These are phyloP conservation scores for Baudoinia panamericana DNA, from an alignment of 495 filamentous ascomycete species.

Conservation along the genomic window DNA sequence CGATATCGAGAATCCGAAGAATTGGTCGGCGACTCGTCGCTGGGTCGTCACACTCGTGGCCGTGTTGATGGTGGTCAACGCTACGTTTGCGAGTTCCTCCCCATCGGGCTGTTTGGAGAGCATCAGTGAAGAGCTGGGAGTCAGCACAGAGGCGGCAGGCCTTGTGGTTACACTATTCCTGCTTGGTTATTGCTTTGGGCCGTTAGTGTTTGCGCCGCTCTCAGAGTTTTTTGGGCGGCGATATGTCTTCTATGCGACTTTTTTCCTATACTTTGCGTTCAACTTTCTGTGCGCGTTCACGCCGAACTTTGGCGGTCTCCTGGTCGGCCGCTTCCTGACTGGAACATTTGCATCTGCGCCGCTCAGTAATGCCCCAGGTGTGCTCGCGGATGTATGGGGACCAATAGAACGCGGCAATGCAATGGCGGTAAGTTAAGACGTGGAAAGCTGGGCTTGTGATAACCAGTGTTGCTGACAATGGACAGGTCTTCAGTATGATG, in stretches of 20 bases:
- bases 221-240: slow-evolving; percentile 42
- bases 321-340: slow-evolving; percentile 39
- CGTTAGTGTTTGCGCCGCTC: slow-evolving; percentile 39
- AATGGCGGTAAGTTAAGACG: no score
- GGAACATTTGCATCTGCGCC: slow-evolving; percentile 41
- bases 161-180: slow-evolving; percentile 42
- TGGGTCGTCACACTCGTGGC: slow-evolving; percentile 35
- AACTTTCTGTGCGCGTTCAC: slow-evolving; percentile 42
- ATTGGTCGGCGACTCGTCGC: slow-evolving; percentile 35
- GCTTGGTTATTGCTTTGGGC: slow-evolving; percentile 40
- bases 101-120: slow-evolving; percentile 36
- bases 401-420: slow-evolving; percentile 39
- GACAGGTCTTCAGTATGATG: slow-evolving; percentile 29
- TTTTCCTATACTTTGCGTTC: slow-evolving; percentile 35
- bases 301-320: slow-evolving; percentile 36
- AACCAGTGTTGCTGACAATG: no score
- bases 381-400: slow-evolving; percentile 43
- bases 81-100: slow-evolving; percentile 41
- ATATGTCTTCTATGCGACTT: slow-evolving; percentile 36
- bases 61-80: slow-evolving; percentile 39
- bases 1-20: slow-evolving; percentile 37
- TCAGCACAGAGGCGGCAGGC: slow-evolving; percentile 34
- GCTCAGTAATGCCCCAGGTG: slow-evolving; percentile 36
- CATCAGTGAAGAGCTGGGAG: slow-evolving; percentile 33
- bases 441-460: no score